phyloP scores from a whole-genome alignment of 768 basidiomycete species.

The Mrakia hoshinonis region DNA sequence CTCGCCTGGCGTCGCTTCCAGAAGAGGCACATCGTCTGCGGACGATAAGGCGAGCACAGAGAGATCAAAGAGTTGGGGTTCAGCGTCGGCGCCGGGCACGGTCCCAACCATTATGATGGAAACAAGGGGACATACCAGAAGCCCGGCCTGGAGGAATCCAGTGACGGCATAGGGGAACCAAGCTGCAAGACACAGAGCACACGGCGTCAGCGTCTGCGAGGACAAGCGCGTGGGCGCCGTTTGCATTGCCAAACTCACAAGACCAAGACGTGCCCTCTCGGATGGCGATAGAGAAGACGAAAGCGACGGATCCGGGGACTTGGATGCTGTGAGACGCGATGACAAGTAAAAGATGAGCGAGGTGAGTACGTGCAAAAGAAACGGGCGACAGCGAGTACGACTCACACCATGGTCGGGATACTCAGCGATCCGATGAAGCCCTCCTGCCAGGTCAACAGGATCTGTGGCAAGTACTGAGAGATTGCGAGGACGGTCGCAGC shows the following conservation, averaged over 20 bases:
- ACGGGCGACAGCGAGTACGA: neutral
- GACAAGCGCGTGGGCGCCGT: neutral
- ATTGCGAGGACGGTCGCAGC: slow-evolving; percentile 67
- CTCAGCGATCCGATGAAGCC: slow-evolving; percentile 77
- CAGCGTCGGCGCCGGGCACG: too few relatives aligned
- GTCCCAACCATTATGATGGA: neutral
- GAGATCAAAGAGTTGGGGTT: neutral
- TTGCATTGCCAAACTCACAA: slow-evolving; percentile 2
- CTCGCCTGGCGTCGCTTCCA: slow-evolving; percentile 73
- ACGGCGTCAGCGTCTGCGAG: slow-evolving; percentile 8
- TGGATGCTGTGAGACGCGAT: slow-evolving; percentile 53
- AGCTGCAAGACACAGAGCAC: slow-evolving; percentile 43
- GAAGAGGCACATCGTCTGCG: slow-evolving; percentile 62
- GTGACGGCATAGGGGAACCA: slow-evolving; percentile 55
- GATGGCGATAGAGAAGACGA: slow-evolving; percentile 72
- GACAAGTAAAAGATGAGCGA: neutral
- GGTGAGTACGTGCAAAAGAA: neutral
- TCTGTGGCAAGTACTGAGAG: slow-evolving; percentile 80
- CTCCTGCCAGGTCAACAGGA: slow-evolving; percentile 57
- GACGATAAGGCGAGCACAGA: neutral
- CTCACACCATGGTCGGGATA: slow-evolving; percentile 74
- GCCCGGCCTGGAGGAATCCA: slow-evolving; percentile 69
- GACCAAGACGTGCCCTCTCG: slow-evolving; percentile 43
- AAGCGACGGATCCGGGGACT: slow-evolving; percentile 77
- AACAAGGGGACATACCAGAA: slow-evolving; percentile 45